These are phyloP conservation scores for Zelonia costaricensis DNA, from an alignment of 208 protist genomes.

Conservation along the genomic window DNA sequence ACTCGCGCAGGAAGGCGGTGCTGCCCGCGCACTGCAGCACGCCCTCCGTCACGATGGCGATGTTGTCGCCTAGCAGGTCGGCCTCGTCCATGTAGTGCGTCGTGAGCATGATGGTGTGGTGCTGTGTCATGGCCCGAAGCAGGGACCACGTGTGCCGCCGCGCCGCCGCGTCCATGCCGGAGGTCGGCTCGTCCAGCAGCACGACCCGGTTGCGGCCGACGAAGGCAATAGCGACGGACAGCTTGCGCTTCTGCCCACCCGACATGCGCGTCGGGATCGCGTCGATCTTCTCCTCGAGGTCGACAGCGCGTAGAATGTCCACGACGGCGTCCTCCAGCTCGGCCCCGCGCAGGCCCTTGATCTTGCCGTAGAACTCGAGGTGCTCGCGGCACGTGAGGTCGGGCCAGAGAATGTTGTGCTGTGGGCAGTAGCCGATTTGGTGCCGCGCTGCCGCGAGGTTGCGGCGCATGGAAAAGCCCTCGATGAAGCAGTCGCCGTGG, in stretches of 20 bases:
- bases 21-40: conserved; percentile 58
- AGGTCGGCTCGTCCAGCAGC: conserved; percentile 89
- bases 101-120: conserved; percentile 64
- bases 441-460: conserved; percentile 54
- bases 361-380: conserved; percentile 91
- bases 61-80: conserved; percentile 87
- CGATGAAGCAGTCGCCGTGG: conserved; percentile 67
- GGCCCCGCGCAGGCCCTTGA: conserved; percentile 82
- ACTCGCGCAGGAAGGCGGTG: conserved; percentile 56
- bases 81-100: conserved; percentile 97
- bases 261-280: conserved; percentile 34
- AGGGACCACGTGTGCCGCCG: conserved; percentile 78
- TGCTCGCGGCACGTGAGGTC: conserved; percentile 92
- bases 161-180: conserved; percentile 83
- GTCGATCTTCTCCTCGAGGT: conserved; percentile 65
- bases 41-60: conserved; percentile 86
- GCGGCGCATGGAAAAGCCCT: conserved; percentile 56
- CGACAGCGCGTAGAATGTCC: conserved; percentile 40
- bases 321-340: conserved; percentile 40
- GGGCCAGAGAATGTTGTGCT: conserved; percentile 95
- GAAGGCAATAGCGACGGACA: conserved; percentile 82
- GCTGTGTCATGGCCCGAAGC: conserved; percentile 30
- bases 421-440: conserved; percentile 93
- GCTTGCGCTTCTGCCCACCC: conserved; percentile 74
- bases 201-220: conserved; percentile 69